phyloP scores from a whole-genome alignment of 306 rosid genomes.

The Crotalaria pallida region DNA sequence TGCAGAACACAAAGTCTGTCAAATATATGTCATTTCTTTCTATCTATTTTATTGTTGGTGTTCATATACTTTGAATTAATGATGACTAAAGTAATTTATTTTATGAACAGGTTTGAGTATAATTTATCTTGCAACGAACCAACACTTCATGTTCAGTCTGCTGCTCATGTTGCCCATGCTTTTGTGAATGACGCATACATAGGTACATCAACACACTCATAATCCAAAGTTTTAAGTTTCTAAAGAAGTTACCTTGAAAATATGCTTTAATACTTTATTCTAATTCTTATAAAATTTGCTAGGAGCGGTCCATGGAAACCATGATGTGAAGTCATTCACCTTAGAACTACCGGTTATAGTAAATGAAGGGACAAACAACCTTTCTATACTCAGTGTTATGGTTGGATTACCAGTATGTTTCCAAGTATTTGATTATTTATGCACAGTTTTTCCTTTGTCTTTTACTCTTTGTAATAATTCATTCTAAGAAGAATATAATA shows the following conservation, averaged over 20 bases:
- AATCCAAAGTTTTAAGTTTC: background rate
- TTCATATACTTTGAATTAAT: constrained; percentile 1
- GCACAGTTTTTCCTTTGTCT: background rate
- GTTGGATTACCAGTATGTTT: constrained; percentile 61
- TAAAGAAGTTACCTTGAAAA: background rate
- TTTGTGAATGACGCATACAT: constrained; percentile 34
- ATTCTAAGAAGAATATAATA: background rate
- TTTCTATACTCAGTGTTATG: constrained; percentile 62
- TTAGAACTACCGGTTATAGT: constrained; percentile 40
- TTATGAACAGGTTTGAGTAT: constrained; percentile 40
- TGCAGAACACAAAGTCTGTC: too few relatives aligned
- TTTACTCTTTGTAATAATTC: background rate
- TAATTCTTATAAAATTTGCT: background rate
- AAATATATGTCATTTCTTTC: background rate
- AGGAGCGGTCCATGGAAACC: constrained; percentile 62
- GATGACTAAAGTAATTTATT: background rate
- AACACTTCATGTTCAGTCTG: constrained; percentile 39
- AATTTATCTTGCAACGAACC: constrained; percentile 50
- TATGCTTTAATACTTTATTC: background rate
- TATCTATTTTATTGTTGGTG: background rate
- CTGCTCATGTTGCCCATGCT: constrained; percentile 60
- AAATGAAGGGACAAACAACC: constrained; percentile 44
- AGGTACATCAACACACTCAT: constrained; percentile 31
- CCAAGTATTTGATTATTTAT: background rate
- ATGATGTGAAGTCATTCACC: constrained; percentile 33